Evolutionary conservation across 768 basidiomycete species (phyloP), one percentile per base, ranked within the genome.

Genomic region (Leccinum subgranulosum): DNA sequence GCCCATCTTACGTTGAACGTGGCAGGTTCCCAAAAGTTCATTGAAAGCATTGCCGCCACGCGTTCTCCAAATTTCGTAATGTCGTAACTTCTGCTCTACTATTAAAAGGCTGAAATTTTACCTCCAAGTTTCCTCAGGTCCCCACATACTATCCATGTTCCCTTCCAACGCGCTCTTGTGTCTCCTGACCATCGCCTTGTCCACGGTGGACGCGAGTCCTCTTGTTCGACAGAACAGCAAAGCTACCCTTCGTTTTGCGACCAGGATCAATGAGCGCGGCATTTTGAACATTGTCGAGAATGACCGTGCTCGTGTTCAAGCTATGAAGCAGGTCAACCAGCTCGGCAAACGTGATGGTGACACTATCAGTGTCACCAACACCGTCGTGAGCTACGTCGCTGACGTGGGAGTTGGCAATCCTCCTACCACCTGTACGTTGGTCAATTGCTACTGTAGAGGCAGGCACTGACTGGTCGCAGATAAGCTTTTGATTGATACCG

Each of bases 371-470:
- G 50, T 67, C 11, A 55, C 64, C 6, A 74, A 74, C 43, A n/a
- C 23, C 5, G 51, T 6, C 2, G 61, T 70, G 1, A 10, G 46
- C 19, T 76, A 76, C 52, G 65, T 64, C 1, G 69, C 68, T 1
- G 4, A 71, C 54, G 64, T 74, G n/a, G 59, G 60, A n/a, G 21
- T 73, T 9, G 71, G 71, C 17, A 43, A 3, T 11, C 72, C 72
- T 8, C 25, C 65, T 3, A 69, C 65, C 14, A 45, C 49, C 7
- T 72, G 73, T 75, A 33, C 29, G 71, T 54, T 15, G 11, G 21
- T 29, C 9, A 7, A 25, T 19, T 19, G 15, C 7, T 3, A 23
- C 4, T 25, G 11, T 10, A 9, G 25, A 60, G n/a, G 19, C 21
- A 2, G 15, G 21, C 29, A 28, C 51, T 60, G 12, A 60, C 1